Evolutionary conservation across 2,329 filamentous ascomycete genomes (phyloP).

Genomic region (Lachnellula cervina): DNA sequence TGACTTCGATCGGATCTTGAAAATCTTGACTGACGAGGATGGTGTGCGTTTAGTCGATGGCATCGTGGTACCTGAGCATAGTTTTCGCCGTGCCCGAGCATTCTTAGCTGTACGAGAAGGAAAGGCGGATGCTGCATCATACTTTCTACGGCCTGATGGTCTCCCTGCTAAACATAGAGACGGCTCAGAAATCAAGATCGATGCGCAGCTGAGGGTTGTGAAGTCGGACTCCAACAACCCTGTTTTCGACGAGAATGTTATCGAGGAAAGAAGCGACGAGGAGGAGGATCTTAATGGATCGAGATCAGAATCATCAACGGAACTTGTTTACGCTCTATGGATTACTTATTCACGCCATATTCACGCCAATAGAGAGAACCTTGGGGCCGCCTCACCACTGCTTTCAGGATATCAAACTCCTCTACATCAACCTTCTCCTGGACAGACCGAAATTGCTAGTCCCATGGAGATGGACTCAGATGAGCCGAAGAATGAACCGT

Average conservation of each 20-base stretch:
- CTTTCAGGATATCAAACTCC: slow-evolving; percentile 65
- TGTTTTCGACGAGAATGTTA: slow-evolving; percentile 56
- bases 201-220: slow-evolving; percentile 94
- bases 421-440: slow-evolving; percentile 72
- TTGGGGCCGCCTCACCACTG: slow-evolving; percentile 59
- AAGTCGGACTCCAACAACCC: slow-evolving; percentile 70
- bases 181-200: slow-evolving; percentile 85
- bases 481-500: slow-evolving; percentile 37
- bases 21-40: slow-evolving; percentile 80
- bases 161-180: slow-evolving; percentile 84
- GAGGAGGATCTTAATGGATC: slow-evolving; percentile 35
- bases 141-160: slow-evolving; percentile 80
- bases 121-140: slow-evolving; percentile 68
- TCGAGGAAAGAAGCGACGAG: slow-evolving; percentile 57
- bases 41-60: slow-evolving; percentile 79
- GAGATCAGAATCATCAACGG: slow-evolving; percentile 52
- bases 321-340: slow-evolving; percentile 93
- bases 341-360: slow-evolving; percentile 93
- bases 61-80: slow-evolving; percentile 95
- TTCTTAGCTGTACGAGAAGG: slow-evolving; percentile 80
- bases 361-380: slow-evolving; percentile 63
- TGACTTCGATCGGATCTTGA: slow-evolving; percentile 77
- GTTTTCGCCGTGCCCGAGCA: slow-evolving; percentile 83
- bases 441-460: slow-evolving; percentile 58
- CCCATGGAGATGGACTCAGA: slow-evolving; percentile 54